Evolutionary conservation across 257 asterid genomes (phyloP), one percentile per base, ranked within the genome.

Genomic region (Solanum tarijense): DNA sequence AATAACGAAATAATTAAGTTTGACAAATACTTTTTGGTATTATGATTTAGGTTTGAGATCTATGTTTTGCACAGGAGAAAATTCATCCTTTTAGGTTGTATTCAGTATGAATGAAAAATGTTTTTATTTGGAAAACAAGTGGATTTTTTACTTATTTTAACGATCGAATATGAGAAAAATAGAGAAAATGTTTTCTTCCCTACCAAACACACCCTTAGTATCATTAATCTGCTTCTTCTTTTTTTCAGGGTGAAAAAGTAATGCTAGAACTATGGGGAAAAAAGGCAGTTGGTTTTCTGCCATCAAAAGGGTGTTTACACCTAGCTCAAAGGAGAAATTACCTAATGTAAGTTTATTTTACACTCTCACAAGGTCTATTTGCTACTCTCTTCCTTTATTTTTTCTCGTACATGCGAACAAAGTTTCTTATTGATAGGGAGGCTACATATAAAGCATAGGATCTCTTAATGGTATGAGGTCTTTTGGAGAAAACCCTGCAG

Each of bases 281-380:
- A 96, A 92, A 94, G 98, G 99, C 89, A 94, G 96, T 93, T 97
- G 98, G 99, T 90, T 94, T 94, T 95, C 98, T 90, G 98, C 98
- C 88, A 96, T 97, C 94, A 97, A 94, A 90, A 92, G 91, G 94
- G 94, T 93, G 89, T 97, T 97, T 83, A 89, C 94, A 13, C 92
- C 93, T 91, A 91, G 83, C 88, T 94, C 98, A 25, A 96, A 94
- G 90, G 98, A 95, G 65, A 96, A 95, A 91, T 88, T 88, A 65
- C 62, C 89, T 46, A 90, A 90, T 90, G 98, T 95, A 91, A 95
- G 98, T 89, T 41, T 66, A 39, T 39, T 66, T 69, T 27, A 78
- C 84, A 43, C 32, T 23, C 25, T 46, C 78, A 36, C 21, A 84
- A 84, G 71, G 31, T 11, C 73, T 38, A 34, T n/a, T 85, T 85